phyloP scores from a whole-genome alignment of 148 eudicot species.

The Pouteria glomerata region DNA sequence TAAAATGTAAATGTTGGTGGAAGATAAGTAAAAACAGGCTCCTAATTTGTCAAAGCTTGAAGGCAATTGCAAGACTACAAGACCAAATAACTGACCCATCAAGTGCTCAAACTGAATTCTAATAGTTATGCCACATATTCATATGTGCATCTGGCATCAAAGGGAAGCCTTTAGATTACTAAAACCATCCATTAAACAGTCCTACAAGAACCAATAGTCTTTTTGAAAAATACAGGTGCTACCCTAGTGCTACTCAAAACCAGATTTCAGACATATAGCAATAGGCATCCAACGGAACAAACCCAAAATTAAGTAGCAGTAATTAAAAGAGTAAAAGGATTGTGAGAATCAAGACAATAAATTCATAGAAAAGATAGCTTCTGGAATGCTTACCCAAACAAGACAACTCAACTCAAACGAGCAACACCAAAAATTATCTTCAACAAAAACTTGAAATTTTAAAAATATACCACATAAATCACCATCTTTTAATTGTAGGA shows the following conservation, averaged over 20 bases:
- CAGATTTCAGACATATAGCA: no score
- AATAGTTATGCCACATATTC: not conserved
- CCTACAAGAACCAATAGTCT: not conserved
- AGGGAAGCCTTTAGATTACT: not conserved
- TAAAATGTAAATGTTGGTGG: not conserved
- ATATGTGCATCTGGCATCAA: not conserved
- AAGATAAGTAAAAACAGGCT: not conserved
- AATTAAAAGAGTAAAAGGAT: not conserved
- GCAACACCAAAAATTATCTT: no score
- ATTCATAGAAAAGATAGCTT: not conserved
- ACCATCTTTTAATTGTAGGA: no score
- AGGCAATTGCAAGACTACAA: not conserved
- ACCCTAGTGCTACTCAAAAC: not conserved
- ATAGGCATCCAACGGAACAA: no score
- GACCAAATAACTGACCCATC: not conserved
- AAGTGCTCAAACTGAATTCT: not conserved
- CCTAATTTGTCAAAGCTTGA: not conserved
- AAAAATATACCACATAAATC: no score
- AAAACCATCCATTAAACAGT: not conserved
- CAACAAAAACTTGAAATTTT: no score
- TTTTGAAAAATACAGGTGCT: not conserved
- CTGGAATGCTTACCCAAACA: not conserved
- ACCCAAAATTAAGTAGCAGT: not conserved
- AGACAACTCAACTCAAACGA: no score
- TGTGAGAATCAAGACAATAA: not conserved